phyloP scores from a whole-genome alignment of 1,284 basidiomycete species.

The Anthracocystis panici-leucophaei region DNA sequence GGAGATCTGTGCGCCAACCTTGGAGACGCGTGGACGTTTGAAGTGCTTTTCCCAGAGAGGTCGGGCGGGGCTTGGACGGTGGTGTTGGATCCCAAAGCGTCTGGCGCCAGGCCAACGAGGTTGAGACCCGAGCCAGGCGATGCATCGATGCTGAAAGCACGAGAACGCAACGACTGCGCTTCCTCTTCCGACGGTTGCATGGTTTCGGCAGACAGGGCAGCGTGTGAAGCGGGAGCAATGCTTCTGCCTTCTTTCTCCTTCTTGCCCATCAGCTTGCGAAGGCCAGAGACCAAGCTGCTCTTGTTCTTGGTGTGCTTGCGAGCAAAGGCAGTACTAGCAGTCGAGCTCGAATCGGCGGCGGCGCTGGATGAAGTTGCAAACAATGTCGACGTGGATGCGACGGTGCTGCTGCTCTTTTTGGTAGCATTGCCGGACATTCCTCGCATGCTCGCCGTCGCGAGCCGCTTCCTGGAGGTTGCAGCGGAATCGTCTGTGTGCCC shows the following conservation, averaged over 20 bases:
- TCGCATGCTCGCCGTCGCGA: constrained; percentile 26
- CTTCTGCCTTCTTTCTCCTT: constrained; percentile 22
- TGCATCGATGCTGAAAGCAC: constrained; percentile 1
- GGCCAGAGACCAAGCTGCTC: constrained; percentile 42
- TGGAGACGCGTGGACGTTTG: constrained; percentile 5
- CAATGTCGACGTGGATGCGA: not conserved
- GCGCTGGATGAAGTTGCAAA: not conserved
- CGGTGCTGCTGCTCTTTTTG: constrained; percentile 4
- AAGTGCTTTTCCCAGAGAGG: not conserved
- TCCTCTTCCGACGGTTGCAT: not conserved
- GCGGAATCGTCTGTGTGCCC: not conserved
- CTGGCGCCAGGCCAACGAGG: constrained; percentile 15
- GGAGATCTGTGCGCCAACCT: constrained; percentile 20
- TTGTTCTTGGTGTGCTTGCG: constrained; percentile 45
- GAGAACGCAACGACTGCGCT: not conserved
- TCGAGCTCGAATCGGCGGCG: not conserved
- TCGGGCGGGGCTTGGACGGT: not conserved
- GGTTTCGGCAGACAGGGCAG: not conserved
- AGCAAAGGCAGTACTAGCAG: not conserved
- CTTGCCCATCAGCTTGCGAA: constrained; percentile 45
- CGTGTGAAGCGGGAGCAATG: not conserved
- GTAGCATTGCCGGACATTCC: constrained; percentile 24
- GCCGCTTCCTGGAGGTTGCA: constrained; percentile 12
- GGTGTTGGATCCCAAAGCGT: constrained; percentile 10
- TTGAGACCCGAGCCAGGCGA: constrained; percentile 13